Evolutionary conservation across 148 eudicot species (phyloP).

Genomic region (Rhododendron williamsianum): DNA sequence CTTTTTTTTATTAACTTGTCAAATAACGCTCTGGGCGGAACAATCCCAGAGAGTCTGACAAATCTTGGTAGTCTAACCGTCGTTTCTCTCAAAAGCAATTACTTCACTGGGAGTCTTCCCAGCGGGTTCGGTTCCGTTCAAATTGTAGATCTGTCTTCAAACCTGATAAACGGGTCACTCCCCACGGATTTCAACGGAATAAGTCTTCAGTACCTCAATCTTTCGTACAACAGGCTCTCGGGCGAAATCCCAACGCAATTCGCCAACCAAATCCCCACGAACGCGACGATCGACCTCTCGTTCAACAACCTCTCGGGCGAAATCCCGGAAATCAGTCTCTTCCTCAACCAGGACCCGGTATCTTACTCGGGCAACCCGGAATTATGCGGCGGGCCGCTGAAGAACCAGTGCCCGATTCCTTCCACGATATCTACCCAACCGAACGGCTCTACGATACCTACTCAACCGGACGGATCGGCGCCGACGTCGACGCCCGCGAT

Average conservation of each 20-base stretch:
- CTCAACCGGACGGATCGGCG: conserved; percentile 13
- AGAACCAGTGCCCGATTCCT: conserved; percentile 41
- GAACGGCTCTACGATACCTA: conserved; percentile 17
- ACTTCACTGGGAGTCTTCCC: conserved; percentile 52
- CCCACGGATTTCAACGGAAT: conserved; percentile 47
- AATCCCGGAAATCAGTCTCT: conserved; percentile 52
- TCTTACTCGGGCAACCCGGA: conserved; percentile 58
- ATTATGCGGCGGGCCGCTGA: conserved; percentile 60
- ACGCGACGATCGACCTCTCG: conserved; percentile 67
- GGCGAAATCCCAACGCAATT: conserved; percentile 66
- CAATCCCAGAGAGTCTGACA: conserved; percentile 46
- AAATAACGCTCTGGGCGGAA: conserved; percentile 56
- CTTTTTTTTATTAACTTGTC: conserved; percentile 55
- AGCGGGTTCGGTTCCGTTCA: conserved; percentile 41
- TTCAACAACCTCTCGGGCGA: conserved; percentile 66
- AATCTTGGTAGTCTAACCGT: conserved; percentile 36
- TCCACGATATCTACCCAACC: conserved; percentile 23
- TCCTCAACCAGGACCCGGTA: conserved; percentile 31
- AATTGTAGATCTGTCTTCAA: conserved; percentile 63
- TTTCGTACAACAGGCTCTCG: conserved; percentile 59
- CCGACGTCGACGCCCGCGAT: conserved; percentile 62
- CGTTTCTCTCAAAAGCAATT: conserved; percentile 47
- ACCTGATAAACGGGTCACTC: conserved; percentile 62
- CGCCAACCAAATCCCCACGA: conserved; percentile 35
- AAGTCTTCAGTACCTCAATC: conserved; percentile 36